phyloP scores from a whole-genome alignment of 1,284 basidiomycete species.

The Afroboletus lepidellus region DNA sequence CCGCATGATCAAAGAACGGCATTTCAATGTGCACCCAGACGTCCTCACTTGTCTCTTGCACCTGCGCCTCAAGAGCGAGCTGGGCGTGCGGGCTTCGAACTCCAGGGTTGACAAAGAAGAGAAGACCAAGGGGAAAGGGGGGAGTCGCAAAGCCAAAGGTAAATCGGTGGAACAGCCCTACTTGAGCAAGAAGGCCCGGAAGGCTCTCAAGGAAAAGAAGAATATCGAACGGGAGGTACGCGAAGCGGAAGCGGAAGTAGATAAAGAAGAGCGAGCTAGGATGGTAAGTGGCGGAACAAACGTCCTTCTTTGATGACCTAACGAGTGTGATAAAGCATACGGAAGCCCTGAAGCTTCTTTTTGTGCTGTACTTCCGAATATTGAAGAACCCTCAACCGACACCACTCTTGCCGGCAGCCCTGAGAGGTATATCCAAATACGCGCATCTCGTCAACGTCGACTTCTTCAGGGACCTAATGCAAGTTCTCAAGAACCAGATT shows the following conservation, averaged over 20 bases:
- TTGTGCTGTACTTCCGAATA: slow-evolving; percentile 96
- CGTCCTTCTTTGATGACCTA: slow-evolving; percentile 18
- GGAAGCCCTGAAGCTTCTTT: slow-evolving; percentile 96
- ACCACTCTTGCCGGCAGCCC: slow-evolving; percentile 81
- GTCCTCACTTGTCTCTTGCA: slow-evolving; percentile 85
- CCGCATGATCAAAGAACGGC: slow-evolving; percentile 94
- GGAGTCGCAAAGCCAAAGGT: slow-evolving; percentile 48
- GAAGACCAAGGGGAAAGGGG: slow-evolving; percentile 48
- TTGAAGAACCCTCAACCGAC: slow-evolving; percentile 86
- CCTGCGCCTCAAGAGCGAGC: slow-evolving; percentile 86
- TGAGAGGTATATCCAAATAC: slow-evolving; percentile 91
- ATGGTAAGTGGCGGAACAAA: slow-evolving; percentile 54
- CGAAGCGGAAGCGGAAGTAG: slow-evolving; percentile 93
- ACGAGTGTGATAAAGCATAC: slow-evolving; percentile 57
- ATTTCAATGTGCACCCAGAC: slow-evolving; percentile 87
- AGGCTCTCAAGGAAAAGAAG: slow-evolving; percentile 79
- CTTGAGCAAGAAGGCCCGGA: slow-evolving; percentile 74
- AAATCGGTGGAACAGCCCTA: slow-evolving; percentile 65
- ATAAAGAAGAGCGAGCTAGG: slow-evolving; percentile 85
- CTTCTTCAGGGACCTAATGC: slow-evolving; percentile 95
- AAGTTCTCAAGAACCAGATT: slow-evolving; percentile 82
- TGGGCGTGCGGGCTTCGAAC: slow-evolving; percentile 73
- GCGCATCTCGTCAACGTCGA: slow-evolving; percentile 98
- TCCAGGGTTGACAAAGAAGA: slow-evolving; percentile 61
- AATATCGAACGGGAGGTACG: slow-evolving; percentile 86